Evolutionary conservation across 2,329 filamentous ascomycete species (phyloP).

Genomic region (Eutypella sp.): DNA sequence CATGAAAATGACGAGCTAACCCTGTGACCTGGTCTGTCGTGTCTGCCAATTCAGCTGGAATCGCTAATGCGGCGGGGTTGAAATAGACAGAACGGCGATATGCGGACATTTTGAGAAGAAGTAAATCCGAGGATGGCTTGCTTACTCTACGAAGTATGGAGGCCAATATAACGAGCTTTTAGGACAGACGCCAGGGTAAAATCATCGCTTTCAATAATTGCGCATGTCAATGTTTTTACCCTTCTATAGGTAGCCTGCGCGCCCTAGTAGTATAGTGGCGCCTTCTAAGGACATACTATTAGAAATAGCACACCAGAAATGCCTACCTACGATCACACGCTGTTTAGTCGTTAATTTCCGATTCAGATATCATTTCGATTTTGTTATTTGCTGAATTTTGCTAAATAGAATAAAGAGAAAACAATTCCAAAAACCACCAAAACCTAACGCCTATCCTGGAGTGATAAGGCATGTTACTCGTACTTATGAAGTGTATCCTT

Average conservation of each 20-base stretch:
- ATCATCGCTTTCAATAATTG: neutral
- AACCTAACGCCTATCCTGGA: too few species aligned
- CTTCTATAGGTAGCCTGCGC: neutral
- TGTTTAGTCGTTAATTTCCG: too few species aligned
- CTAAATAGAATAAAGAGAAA: too few species aligned
- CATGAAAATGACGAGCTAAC: conserved; percentile 43
- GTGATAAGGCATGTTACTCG: too few species aligned
- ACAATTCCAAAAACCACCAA: too few species aligned
- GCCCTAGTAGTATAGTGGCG: neutral
- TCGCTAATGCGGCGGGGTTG: neutral
- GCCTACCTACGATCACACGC: too few species aligned
- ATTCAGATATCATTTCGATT: too few species aligned
- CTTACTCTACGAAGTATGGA: too few species aligned
- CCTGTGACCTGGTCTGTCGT: neutral
- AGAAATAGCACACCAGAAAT: too few species aligned
- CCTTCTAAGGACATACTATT: neutral
- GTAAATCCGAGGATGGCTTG: neutral
- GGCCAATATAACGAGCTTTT: neutral
- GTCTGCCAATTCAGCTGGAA: neutral
- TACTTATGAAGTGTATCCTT: too few species aligned
- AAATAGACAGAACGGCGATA: neutral
- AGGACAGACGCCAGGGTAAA: neutral
- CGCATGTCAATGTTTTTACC: too few species aligned
- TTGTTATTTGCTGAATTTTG: too few species aligned
- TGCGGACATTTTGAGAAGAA: neutral